phyloP scores from a whole-genome alignment of 108 stramenopile species.

The Bacterosira constricta region DNA sequence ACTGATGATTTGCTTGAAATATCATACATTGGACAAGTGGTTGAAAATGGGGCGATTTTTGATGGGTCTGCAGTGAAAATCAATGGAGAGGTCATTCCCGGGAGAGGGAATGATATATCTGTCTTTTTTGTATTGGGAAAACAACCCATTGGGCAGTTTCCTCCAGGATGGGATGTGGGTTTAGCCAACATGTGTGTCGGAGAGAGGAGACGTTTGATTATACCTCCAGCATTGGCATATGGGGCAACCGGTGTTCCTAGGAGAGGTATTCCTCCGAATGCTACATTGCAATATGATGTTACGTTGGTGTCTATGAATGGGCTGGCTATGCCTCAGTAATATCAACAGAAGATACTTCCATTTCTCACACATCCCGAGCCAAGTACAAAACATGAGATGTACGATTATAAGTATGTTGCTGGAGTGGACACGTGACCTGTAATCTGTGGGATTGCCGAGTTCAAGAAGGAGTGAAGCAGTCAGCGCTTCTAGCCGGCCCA shows the following conservation, averaged over 20 bases:
- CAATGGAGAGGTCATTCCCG: slow-evolving; percentile 76
- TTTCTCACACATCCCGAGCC: no score
- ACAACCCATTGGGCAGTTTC: slow-evolving; percentile 90
- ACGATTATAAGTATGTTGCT: no score
- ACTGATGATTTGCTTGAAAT: slow-evolving; percentile 84
- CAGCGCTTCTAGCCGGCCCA: no score
- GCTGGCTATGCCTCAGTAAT: slow-evolving; percentile 74
- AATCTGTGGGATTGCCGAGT: no score
- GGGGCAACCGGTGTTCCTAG: slow-evolving; percentile 73
- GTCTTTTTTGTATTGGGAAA: slow-evolving; percentile 87
- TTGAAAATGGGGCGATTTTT: slow-evolving; percentile 78
- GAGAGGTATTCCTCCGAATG: slow-evolving; percentile 83
- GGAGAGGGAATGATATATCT: slow-evolving; percentile 82
- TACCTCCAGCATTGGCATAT: slow-evolving; percentile 85
- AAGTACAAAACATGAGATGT: no score
- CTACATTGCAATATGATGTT: slow-evolving; percentile 82
- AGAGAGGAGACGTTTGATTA: slow-evolving; percentile 74
- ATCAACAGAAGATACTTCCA: neutral
- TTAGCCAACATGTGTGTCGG: slow-evolving; percentile 69
- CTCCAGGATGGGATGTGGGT: slow-evolving; percentile 89
- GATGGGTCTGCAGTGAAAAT: slow-evolving; percentile 83
- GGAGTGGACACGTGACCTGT: no score
- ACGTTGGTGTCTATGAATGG: slow-evolving; percentile 85
- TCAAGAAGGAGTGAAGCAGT: no score
- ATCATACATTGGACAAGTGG: slow-evolving; percentile 69